These are phyloP conservation scores for Kockovaella imperatae DNA, from an alignment of 768 basidiomycete species.

Conservation along the genomic window DNA sequence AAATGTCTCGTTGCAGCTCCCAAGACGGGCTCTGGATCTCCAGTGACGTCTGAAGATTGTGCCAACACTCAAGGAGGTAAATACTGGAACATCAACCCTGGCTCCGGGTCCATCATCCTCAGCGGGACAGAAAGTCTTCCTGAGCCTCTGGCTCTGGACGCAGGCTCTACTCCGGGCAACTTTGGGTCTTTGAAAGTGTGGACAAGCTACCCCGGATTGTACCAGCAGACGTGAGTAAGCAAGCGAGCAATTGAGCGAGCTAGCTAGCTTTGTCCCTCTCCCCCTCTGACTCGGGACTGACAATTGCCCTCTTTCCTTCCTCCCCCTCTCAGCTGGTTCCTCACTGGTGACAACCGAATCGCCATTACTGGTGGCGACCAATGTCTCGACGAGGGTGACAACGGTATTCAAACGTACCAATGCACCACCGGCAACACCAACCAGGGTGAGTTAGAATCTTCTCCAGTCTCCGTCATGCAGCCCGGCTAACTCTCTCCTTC, in stretches of 20 bases:
- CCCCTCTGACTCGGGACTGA: not conserved
- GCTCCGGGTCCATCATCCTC: constrained; percentile 9
- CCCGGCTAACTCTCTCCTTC: not conserved
- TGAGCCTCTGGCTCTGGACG: constrained; percentile 22
- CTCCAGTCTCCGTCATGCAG: not conserved
- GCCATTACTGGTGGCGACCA: constrained; percentile 42
- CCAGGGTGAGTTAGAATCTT: constrained; percentile 21
- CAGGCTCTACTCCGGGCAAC: constrained; percentile 16
- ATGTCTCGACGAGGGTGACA: constrained; percentile 34
- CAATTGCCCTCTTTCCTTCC: too few relatives aligned
- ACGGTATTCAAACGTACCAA: constrained; percentile 35
- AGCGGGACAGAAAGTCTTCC: constrained; percentile 10
- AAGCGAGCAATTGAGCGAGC: not conserved
- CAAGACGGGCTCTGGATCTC: not conserved
- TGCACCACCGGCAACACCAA: constrained; percentile 42
- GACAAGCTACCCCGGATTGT: constrained; percentile 20
- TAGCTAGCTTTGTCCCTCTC: too few relatives aligned
- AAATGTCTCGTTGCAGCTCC: not conserved
- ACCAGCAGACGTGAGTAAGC: constrained; percentile 17
- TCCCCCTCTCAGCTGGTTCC: constrained; percentile 33
- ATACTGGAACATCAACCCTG: constrained; percentile 20
- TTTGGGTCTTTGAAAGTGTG: constrained; percentile 20
- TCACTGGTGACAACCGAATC: constrained; percentile 36
- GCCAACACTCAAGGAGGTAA: not conserved
- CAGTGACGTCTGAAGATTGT: constrained; percentile 10